Base-by-base conservation (phyloP, 805 yeast genomes). In the Ogataea salicorniae region DNA sequence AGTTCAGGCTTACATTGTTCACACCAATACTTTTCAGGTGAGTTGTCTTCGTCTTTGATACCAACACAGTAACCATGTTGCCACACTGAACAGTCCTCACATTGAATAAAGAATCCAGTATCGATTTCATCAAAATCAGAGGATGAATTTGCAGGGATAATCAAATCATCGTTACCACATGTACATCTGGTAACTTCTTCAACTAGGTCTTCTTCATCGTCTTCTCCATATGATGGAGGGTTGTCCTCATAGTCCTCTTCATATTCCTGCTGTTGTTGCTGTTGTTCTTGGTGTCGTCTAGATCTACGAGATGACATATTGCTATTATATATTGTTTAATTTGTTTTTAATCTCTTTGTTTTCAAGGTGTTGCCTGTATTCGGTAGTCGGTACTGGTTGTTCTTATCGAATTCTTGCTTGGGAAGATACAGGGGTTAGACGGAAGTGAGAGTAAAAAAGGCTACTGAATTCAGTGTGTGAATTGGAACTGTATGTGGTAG, bases 41-140 rank as follows among this genome's bases (percentile, higher is more conserved):
- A 87, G 43, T 79, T 83, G 14, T 78, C 80, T 51, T 83, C 88
- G 43, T 79, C 81, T 46, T 74, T 73, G 48, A 92, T 80, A 1
- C 97, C 95, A 35, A 92, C 97, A 71, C 99, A 92, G 68, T 75
- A 88, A 2, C 97, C 98, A 64, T 92, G 99, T 66, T 92, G 99
- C 99, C 99, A 92, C 7, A 85, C 96, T 17, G 87, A 81, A 69
- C 99, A 92, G 52, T 77, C 76, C 60, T 94, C 99, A 74, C 95
- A 86, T 60, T 86, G 94, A 55, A 86, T 86, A 61, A 79, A 86
- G 43, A 85, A 72, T 2, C 92, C 94, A 17, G 74, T 69, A 46
- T 69, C 74, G 8, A 66, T 57, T 41, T 67, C 67, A 49, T 77
- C 81, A 43, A 67, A 62, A 22, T 66, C 70, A 1, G 60, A 46